These are phyloP conservation scores for Myxozyma kluyveri DNA, from an alignment of 805 yeast genomes.

Conservation along the genomic window DNA sequence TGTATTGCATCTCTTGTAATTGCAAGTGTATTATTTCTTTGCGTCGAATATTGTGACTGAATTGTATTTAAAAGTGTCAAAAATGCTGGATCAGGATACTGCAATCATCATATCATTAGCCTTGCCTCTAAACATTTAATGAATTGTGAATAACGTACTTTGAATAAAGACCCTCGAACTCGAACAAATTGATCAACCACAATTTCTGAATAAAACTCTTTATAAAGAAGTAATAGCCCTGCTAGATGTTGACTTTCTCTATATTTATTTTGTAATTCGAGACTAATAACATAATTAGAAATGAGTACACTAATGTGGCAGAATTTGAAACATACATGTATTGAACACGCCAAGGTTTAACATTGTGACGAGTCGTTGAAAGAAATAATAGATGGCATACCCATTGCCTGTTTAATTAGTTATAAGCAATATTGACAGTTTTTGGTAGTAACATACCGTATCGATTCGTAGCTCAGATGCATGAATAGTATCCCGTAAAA, in stretches of 20 bases:
- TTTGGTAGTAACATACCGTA: constrained; percentile 12
- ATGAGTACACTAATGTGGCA: not conserved
- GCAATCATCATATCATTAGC: not conserved
- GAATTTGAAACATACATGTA: constrained; percentile 13
- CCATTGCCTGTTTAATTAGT: constrained; percentile 20
- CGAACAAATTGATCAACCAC: constrained; percentile 7
- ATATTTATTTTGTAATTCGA: constrained; percentile 19
- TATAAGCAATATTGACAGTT: not conserved
- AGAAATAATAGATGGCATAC: constrained; percentile 21
- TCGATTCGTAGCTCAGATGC: constrained; percentile 15
- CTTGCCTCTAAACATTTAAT: not conserved
- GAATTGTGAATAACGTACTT: not conserved
- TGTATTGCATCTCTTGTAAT: constrained; percentile 5
- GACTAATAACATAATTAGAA: not conserved
- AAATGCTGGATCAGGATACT: constrained; percentile 18
- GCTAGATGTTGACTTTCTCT: constrained; percentile 19
- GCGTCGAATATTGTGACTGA: not conserved
- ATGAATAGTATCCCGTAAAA: constrained; percentile 15
- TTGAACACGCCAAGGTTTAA: constrained; percentile 27
- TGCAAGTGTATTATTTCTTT: not conserved
- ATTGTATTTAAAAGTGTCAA: constrained; percentile 2
- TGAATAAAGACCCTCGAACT: constrained; percentile 12
- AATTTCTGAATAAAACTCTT: constrained; percentile 24
- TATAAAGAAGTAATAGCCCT: constrained; percentile 21
- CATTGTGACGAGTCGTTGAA: constrained; percentile 12